These are phyloP conservation scores for Lactarius akahatsu DNA, from an alignment of 768 basidiomycete species.

Conservation along the genomic window DNA sequence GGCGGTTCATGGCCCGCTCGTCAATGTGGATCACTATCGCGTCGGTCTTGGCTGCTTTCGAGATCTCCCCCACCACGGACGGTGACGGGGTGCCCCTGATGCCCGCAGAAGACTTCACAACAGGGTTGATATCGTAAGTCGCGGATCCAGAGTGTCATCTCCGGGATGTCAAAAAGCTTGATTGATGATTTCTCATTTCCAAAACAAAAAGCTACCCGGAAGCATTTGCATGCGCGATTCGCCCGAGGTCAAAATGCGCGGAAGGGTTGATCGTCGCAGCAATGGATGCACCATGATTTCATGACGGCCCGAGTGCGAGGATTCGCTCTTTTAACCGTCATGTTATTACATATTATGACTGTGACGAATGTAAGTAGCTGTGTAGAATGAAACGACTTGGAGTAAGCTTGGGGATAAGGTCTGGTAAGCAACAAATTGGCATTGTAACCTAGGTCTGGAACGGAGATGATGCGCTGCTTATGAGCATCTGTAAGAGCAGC, in stretches of 20 bases:
- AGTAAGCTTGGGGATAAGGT: too few species aligned
- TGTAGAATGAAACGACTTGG: too few species aligned
- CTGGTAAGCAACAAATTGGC: too few species aligned
- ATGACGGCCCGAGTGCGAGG: too few species aligned
- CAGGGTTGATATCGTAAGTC: conserved; percentile 26
- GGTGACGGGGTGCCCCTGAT: conserved; percentile 6
- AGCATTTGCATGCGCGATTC: conserved; percentile 31
- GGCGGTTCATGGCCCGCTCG: conserved; percentile 23
- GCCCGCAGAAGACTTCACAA: conserved; percentile 11
- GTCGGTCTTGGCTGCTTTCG: conserved; percentile 19
- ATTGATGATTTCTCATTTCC: not conserved
- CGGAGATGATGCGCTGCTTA: too few species aligned
- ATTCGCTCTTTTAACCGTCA: too few species aligned
- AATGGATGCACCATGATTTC: too few species aligned
- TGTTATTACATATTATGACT: too few species aligned
- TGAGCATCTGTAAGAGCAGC: too few species aligned
- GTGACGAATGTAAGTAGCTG: too few species aligned
- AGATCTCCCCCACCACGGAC: conserved; percentile 12
- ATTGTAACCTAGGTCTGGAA: too few species aligned
- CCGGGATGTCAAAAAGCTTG: not conserved
- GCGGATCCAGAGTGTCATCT: not conserved
- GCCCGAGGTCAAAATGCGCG: conserved; percentile 25
- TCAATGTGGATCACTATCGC: conserved; percentile 24
- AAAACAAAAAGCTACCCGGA: conserved; percentile 25
- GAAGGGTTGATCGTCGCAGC: conserved; percentile 24